A percentile compares a stretch with the other conserved stretches of the same genome.
These are phyloP conservation scores for Blastobotrys mokoenaii DNA, from an alignment of 805 yeast species.

Conservation along the genomic window DNA sequence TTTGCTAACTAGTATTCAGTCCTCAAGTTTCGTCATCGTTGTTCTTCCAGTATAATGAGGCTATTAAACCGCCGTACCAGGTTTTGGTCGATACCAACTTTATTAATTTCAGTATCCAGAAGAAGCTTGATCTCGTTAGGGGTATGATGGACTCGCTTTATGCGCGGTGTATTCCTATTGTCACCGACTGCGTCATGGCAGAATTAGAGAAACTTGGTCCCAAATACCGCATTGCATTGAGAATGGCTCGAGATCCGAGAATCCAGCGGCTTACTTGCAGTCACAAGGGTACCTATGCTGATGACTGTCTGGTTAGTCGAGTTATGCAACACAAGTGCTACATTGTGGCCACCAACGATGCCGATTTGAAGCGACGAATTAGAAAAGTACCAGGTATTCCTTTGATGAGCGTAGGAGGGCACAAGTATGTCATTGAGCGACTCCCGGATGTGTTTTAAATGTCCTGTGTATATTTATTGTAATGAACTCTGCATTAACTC, in stretches of 20 bases:
- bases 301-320: constrained; percentile 90
- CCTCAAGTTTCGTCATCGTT: constrained; percentile 96
- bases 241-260: constrained; percentile 89
- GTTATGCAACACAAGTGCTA: constrained; percentile 95
- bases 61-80: constrained; percentile 97
- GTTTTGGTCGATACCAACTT: constrained; percentile 94
- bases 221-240: constrained; percentile 84
- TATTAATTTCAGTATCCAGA: constrained; percentile 91
- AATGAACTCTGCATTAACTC: neutral
- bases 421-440: constrained; percentile 85
- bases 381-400: constrained; percentile 98
- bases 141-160: constrained; percentile 95
- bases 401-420: constrained; percentile 91
- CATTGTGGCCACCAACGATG: constrained; percentile 97
- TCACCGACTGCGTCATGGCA: constrained; percentile 97
- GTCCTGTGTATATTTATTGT: neutral
- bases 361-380: constrained; percentile 86
- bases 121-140: constrained; percentile 86
- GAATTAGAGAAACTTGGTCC: constrained; percentile 96
- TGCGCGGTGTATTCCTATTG: constrained; percentile 91
- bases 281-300: constrained; percentile 96
- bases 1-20: constrained; percentile 20
- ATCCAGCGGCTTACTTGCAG: constrained; percentile 79
- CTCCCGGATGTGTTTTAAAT: constrained; percentile 68
- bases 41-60: constrained; percentile 87